Evolutionary conservation across 2,329 filamentous ascomycete species (phyloP).

Genomic region (Didymella sp.): DNA sequence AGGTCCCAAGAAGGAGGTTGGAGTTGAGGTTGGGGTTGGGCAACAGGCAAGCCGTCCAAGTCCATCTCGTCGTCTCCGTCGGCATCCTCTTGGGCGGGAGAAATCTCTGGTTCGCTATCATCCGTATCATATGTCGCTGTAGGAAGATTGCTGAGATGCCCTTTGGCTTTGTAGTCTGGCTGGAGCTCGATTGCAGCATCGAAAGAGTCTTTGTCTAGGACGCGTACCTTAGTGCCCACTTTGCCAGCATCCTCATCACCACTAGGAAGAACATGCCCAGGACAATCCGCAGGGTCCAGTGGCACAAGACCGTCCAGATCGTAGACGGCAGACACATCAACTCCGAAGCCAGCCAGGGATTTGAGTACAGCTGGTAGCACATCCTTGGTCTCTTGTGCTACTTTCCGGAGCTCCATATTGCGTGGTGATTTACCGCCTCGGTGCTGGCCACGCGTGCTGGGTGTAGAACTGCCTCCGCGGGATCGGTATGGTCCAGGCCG

Average conservation of each 20-base stretch:
- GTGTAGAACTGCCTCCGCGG: conserved; percentile 1
- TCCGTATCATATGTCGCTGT: neutral
- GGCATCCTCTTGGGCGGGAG: neutral
- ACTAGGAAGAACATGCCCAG: conserved; percentile 25
- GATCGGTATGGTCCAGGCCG: conserved; percentile 29
- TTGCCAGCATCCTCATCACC: conserved; percentile 25
- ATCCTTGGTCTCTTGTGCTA: conserved; percentile 37
- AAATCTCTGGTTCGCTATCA: neutral
- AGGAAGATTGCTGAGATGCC: conserved; percentile 11
- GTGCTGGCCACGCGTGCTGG: conserved; percentile 16
- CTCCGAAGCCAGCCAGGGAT: conserved; percentile 26
- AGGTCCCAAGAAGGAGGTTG: conserved; percentile 8
- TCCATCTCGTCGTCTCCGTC: conserved; percentile 3
- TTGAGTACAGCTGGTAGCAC: conserved; percentile 33
- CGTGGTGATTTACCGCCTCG: conserved; percentile 29
- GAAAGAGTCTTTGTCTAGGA: conserved; percentile 44
- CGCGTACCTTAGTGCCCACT: conserved; percentile 38
- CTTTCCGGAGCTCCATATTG: conserved; percentile 32
- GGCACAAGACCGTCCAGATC: conserved; percentile 24
- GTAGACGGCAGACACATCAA: conserved; percentile 28
- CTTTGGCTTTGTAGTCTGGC: conserved; percentile 24
- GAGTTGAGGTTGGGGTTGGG: neutral
- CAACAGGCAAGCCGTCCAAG: conserved; percentile 8
- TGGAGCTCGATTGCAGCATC: conserved; percentile 42
- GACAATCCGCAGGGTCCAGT: conserved; percentile 33